Evolutionary conservation across 169 alveolate species (phyloP), one percentile per base, ranked within the genome.

Genomic region (Eimeria tenella): DNA sequence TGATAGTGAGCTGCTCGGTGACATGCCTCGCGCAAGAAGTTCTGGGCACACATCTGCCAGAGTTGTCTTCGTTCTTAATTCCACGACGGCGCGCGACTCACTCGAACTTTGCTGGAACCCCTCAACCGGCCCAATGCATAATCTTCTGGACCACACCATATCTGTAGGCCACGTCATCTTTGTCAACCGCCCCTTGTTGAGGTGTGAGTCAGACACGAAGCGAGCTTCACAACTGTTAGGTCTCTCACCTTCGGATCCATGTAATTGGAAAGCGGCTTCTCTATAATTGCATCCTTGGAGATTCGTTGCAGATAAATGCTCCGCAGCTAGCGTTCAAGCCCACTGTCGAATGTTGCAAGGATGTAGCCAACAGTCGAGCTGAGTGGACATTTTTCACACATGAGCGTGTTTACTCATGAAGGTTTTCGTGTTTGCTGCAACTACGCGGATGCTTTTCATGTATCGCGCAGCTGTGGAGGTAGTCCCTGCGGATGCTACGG

Each of bases 21-120:
- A 7, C 84, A 74, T 9, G 60, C 13, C 31, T 49, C 60, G 49
- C 19, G 11, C 25, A 11, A 23, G 49, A 31, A 11, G 52, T 74
- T 74, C 19, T 60, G n/a, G 84, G 84, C 82, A 31, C 82, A 7
- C 63, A 49, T 74, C 84, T 25, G 52, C 84, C 17, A 31, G 42
- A 50, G 52, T 83, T 31, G 21, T 5, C 60, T 83, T 83, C 65
- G 77, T 56, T 58, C 55, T 83, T 52, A 60, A 58, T 31, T 4
- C 90, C 10, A 31, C 58, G 19, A 13, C 17, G 77, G 6, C 3
- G 55, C 60, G 75, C 17, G 90, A 42, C 77, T 56, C 25, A 31
- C 77, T 58, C 42, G 63, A 58, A 75, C 63, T 83, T 74, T 83
- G 90, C 60, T 83, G 90, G 90, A 83, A 83, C 77, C 77, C 90